A percentile compares a stretch with the other conserved stretches of the same genome.
phyloP scores from a whole-genome alignment of 192 early-diverging fungal species.

The Umbelopsis sp. region DNA sequence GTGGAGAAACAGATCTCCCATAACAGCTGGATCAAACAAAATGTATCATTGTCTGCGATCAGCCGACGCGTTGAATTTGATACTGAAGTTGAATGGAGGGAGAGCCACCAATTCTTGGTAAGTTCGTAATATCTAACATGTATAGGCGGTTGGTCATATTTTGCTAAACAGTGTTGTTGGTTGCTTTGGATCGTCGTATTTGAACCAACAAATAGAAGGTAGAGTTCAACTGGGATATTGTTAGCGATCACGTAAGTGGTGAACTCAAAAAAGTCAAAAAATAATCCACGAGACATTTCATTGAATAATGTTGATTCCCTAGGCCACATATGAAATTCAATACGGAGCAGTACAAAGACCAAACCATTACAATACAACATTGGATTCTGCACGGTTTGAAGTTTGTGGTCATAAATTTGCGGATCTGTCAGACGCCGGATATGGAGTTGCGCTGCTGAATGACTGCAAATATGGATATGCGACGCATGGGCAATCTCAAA shows the following conservation, averaged over 20 bases:
- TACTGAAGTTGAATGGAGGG: conserved; percentile 89
- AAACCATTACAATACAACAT: conserved; percentile 93
- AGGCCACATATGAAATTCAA: conserved; percentile 95
- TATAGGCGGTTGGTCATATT: no score
- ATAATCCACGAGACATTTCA: no score
- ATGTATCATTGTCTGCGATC: conserved; percentile 74
- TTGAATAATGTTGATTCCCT: conserved; percentile 22
- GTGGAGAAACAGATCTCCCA: conserved; percentile 64
- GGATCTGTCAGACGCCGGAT: conserved; percentile 92
- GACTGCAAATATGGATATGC: conserved; percentile 98
- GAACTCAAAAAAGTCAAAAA: no score
- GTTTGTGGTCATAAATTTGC: conserved; percentile 98
- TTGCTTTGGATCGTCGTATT: not conserved
- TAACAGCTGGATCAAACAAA: conserved; percentile 72
- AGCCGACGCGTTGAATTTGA: conserved; percentile 85
- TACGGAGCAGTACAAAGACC: conserved; percentile 91
- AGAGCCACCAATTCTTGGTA: conserved; percentile 84
- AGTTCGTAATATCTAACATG: no score
- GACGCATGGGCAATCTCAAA: conserved; percentile 79
- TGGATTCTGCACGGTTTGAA: conserved; percentile 93
- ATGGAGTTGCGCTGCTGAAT: conserved; percentile 92
- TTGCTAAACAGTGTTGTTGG: no score
- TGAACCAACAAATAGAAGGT: conserved; percentile 69
- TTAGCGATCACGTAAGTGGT: conserved; percentile 57
- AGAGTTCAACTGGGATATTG: conserved; percentile 88